These are phyloP conservation scores for Xylaria sp. DNA, from an alignment of 2,329 filamentous ascomycete genomes.

Conservation along the genomic window DNA sequence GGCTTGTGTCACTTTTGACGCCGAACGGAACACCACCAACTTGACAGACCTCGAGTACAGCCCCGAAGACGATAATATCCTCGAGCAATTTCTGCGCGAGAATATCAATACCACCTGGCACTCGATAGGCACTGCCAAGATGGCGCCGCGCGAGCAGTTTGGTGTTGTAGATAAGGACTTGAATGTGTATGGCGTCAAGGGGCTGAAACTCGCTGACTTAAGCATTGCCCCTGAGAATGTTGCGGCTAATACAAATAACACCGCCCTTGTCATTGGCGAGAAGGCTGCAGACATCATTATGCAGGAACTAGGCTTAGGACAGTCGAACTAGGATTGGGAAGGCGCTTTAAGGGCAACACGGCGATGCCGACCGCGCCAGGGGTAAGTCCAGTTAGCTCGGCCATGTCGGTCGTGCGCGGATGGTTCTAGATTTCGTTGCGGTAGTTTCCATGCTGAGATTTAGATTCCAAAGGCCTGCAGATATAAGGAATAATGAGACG, in stretches of 20 bases:
- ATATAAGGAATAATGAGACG: background rate
- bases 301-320: slow-evolving; percentile 47
- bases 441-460: background rate
- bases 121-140: slow-evolving; percentile 54
- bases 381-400: background rate
- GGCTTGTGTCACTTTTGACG: slow-evolving; percentile 17
- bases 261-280: slow-evolving; percentile 60
- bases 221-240: slow-evolving; percentile 52
- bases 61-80: slow-evolving; percentile 56
- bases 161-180: slow-evolving; percentile 56
- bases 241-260: slow-evolving; percentile 59
- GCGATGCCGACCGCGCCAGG: background rate
- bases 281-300: slow-evolving; percentile 56
- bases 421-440: background rate
- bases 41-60: slow-evolving; percentile 59
- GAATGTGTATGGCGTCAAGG: slow-evolving; percentile 54
- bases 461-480: background rate
- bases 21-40: slow-evolving; percentile 24
- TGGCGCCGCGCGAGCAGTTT: slow-evolving; percentile 52
- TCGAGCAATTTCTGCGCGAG: slow-evolving; percentile 55
- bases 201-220: slow-evolving; percentile 54
- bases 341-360: background rate
- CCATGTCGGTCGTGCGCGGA: background rate
- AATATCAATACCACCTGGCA: slow-evolving; percentile 56
- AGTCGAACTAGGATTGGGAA: slow-evolving; percentile 1